Conservation (phyloP, 2,329 filamentous ascomycete species). For the Endothia cerciana region DNA sequence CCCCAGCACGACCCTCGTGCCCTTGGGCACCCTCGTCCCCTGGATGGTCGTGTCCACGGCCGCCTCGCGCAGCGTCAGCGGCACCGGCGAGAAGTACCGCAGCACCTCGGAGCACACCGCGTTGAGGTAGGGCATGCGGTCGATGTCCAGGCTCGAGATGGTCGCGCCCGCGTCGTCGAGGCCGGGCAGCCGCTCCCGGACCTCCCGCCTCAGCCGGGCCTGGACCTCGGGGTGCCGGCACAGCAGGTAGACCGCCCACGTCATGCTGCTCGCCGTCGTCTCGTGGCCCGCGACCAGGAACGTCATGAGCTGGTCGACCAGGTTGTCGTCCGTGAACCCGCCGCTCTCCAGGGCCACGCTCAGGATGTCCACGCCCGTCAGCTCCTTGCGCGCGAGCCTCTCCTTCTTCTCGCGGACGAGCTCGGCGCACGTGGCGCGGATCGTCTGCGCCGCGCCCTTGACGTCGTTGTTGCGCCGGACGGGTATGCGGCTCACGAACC, state of each 20-base stretch:
- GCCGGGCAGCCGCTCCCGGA: constrained; percentile 63
- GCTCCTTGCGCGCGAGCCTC: constrained; percentile 50
- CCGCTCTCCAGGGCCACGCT: constrained; percentile 79
- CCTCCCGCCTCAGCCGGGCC: constrained; percentile 66
- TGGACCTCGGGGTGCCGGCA: constrained; percentile 68
- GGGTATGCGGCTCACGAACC: constrained; percentile 67
- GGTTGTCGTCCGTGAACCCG: constrained; percentile 74
- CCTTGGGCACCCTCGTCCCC: constrained; percentile 68
- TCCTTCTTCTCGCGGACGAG: constrained; percentile 73
- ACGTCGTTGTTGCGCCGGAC: constrained; percentile 72
- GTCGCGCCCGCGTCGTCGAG: constrained; percentile 42
- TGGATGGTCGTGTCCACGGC: constrained; percentile 66
- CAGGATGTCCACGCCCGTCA: constrained; percentile 71
- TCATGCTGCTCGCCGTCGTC: constrained; percentile 75
- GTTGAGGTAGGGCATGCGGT: constrained; percentile 77
- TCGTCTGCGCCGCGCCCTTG: constrained; percentile 55
- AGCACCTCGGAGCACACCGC: constrained; percentile 80
- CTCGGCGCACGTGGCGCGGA: constrained; percentile 68
- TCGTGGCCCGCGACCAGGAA: constrained; percentile 84
- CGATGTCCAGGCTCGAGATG: constrained; percentile 62
- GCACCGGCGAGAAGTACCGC: constrained; percentile 73
- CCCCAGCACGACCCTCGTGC: constrained; percentile 68
- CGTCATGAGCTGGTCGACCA: constrained; percentile 90
- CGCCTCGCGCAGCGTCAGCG: constrained; percentile 70
- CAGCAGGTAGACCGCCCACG: constrained; percentile 77